Evolutionary conservation across 495 filamentous ascomycete genomes (phyloP).

Genomic region (Elasticomyces elasticus): DNA sequence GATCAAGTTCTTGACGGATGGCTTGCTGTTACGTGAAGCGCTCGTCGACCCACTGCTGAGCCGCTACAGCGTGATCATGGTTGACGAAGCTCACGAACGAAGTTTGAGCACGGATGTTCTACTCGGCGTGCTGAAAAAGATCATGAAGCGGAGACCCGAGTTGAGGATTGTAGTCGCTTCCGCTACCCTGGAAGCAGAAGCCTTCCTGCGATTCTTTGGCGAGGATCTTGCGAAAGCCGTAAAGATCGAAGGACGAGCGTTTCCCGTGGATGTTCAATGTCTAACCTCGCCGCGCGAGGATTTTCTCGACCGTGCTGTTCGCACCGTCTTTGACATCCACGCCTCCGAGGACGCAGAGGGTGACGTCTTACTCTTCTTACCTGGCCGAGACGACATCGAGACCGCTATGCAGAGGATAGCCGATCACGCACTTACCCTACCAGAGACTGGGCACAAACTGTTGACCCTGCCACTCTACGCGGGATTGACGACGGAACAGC

Average conservation of each 20-base stretch:
- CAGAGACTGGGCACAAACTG: constrained; percentile 15
- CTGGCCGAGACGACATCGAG: constrained; percentile 37
- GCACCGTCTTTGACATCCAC: constrained; percentile 90
- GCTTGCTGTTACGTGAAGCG: constrained; percentile 85
- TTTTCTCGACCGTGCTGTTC: constrained; percentile 77
- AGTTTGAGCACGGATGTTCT: constrained; percentile 91
- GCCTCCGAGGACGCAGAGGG: constrained; percentile 72
- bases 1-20: constrained; percentile 97
- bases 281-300: constrained; percentile 72
- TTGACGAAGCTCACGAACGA: constrained; percentile 95
- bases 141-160: constrained; percentile 69
- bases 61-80: constrained; percentile 94
- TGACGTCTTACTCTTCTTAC: constrained; percentile 59
- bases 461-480: constrained; percentile 33
- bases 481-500: constrained; percentile 33
- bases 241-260: constrained; percentile 81
- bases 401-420: constrained; percentile 28
- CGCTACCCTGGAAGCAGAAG: constrained; percentile 85
- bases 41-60: constrained; percentile 87
- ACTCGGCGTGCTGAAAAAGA: constrained; percentile 90
- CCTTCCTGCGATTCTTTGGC: constrained; percentile 76
- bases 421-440: constrained; percentile 25
- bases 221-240: constrained; percentile 47
- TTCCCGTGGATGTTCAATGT: constrained; percentile 83
- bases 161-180: constrained; percentile 86